phyloP scores from a whole-genome alignment of 371 early-diverging fungal species.

The Massospora cicadina region DNA sequence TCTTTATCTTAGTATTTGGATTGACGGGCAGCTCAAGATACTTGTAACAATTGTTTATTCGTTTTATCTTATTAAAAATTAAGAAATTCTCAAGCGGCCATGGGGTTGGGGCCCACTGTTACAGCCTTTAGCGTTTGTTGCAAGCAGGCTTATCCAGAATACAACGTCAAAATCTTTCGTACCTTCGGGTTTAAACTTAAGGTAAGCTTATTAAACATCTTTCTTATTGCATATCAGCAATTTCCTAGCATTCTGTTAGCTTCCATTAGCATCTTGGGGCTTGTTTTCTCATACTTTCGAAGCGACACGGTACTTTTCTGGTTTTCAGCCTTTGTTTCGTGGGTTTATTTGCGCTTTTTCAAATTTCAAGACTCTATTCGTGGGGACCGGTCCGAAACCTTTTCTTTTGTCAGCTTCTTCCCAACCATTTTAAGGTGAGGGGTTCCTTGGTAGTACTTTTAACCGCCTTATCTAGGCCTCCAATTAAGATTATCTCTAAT shows the following conservation, averaged over 20 bases:
- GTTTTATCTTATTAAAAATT: background rate
- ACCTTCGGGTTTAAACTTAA: conserved; percentile 17
- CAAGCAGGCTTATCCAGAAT: conserved; percentile 7
- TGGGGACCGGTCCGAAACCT: conserved; percentile 68
- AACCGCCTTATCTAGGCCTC: conserved; percentile 19
- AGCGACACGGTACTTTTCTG: conserved; percentile 19
- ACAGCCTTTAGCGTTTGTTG: conserved; percentile 18
- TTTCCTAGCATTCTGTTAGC: conserved; percentile 19
- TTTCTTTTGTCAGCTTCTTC: conserved; percentile 63
- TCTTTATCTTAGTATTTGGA: conserved; percentile 16
- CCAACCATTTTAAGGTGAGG: conserved; percentile 58
- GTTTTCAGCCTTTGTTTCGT: conserved; percentile 45
- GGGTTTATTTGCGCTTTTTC: conserved; percentile 67
- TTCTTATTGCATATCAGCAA: conserved; percentile 17
- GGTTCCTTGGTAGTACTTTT: background rate
- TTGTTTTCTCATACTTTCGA: conserved; percentile 18
- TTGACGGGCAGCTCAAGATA: conserved; percentile 2
- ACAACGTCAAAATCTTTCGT: conserved; percentile 17
- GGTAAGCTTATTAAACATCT: background rate
- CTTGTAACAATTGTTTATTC: background rate
- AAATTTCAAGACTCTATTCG: conserved; percentile 53
- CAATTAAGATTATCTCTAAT: conserved; percentile 29
- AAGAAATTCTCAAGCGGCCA: background rate
- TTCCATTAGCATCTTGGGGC: conserved; percentile 17
- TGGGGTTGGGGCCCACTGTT: conserved; percentile 2